Conservation (phyloP, 176 grass and related monocot species). For the Aegilops speltoides region DNA sequence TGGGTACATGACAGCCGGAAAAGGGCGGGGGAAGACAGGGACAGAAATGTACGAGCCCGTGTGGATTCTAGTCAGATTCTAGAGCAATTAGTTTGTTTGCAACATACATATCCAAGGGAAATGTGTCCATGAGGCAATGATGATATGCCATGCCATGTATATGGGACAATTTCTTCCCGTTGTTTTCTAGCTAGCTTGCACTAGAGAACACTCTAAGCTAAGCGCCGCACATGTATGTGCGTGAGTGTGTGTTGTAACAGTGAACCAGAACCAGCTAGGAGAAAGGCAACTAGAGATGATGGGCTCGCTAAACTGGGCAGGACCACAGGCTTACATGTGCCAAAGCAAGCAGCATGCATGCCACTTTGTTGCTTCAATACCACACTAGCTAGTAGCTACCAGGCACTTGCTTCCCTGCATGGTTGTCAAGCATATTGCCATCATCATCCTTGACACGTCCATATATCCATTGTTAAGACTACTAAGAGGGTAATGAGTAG, state of each 20-base stretch:
- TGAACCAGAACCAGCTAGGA: conserved; percentile 9
- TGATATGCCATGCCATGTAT: conserved; percentile 14
- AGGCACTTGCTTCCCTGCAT: background rate
- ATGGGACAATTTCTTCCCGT: conserved; percentile 19
- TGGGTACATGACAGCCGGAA: background rate
- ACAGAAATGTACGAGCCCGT: background rate
- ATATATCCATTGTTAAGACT: background rate
- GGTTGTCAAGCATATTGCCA: conserved; percentile 32
- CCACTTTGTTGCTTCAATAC: conserved; percentile 26
- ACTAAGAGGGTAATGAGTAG: background rate
- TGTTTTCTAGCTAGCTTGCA: conserved; percentile 8
- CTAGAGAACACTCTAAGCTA: conserved; percentile 19
- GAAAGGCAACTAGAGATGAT: conserved; percentile 13
- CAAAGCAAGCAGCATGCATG: conserved; percentile 32
- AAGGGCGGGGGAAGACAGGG: background rate
- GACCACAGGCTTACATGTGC: conserved; percentile 32
- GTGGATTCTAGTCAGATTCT: background rate
- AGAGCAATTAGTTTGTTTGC: background rate
- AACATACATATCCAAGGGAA: background rate
- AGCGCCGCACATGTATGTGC: background rate
- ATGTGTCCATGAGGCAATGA: background rate
- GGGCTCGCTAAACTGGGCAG: conserved; percentile 25
- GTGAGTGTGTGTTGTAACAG: background rate
- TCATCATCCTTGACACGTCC: conserved; percentile 4
- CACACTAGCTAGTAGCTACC: background rate